These are phyloP conservation scores for Epichloe sibirici DNA, from an alignment of 2,329 filamentous ascomycete genomes.

Conservation along the genomic window DNA sequence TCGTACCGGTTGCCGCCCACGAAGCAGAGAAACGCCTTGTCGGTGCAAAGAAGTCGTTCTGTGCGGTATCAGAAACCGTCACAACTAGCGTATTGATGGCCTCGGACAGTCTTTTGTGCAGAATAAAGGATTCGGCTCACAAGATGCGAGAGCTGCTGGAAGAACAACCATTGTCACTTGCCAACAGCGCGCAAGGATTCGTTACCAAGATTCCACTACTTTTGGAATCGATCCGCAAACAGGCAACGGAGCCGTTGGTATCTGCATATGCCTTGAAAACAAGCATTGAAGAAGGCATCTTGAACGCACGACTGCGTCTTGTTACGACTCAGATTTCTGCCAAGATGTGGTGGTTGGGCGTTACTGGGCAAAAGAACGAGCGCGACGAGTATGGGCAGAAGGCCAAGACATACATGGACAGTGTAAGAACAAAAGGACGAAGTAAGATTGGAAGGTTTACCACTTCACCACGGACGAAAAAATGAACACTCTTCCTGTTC, in stretches of 20 bases:
- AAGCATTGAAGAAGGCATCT: neutral
- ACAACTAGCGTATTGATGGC: constrained; percentile 12
- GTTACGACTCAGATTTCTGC: constrained; percentile 43
- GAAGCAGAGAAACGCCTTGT: constrained; percentile 26
- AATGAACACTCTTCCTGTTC: neutral
- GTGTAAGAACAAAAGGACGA: neutral
- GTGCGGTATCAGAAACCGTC: constrained; percentile 18
- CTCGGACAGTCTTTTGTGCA: constrained; percentile 17
- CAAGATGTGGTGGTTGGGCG: constrained; percentile 43
- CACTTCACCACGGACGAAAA: neutral
- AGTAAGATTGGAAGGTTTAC: neutral
- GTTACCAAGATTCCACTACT: constrained; percentile 11
- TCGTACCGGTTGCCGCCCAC: constrained; percentile 27
- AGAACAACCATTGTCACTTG: constrained; percentile 10
- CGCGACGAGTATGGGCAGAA: constrained; percentile 33
- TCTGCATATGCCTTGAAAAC: neutral
- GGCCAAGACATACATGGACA: constrained; percentile 29
- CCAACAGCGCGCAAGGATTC: constrained; percentile 9
- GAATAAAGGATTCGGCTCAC: constrained; percentile 10
- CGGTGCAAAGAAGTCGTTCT: constrained; percentile 21
- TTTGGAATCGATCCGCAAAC: constrained; percentile 22
- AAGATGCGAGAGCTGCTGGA: constrained; percentile 14
- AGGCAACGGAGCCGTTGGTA: constrained; percentile 14
- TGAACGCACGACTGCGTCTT: constrained; percentile 25
- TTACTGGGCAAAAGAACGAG: constrained; percentile 37